Percentiles rank a stretch among this genome's conserved stretches.
phyloP scores from a whole-genome alignment of 176 grass and related monocot species.

The Rhipidocladum racemiflorum region DNA sequence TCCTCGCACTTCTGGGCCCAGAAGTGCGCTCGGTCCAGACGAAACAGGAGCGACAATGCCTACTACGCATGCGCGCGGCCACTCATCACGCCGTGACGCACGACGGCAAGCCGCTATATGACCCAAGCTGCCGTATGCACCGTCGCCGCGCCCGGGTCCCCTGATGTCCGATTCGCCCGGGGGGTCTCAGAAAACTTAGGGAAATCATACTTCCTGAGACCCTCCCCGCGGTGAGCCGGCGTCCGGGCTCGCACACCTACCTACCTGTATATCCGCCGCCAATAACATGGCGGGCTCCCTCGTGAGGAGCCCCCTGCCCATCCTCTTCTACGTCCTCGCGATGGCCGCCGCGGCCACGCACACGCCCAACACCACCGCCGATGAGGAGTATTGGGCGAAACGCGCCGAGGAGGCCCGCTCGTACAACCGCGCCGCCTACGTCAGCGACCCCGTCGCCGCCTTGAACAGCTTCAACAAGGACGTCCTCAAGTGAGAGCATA shows the following conservation, averaged over 20 bases:
- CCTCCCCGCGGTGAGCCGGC: constrained; percentile 15
- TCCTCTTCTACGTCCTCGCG: constrained; percentile 31
- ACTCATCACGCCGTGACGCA: not conserved
- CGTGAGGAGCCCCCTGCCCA: not conserved
- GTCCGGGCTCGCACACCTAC: too few species aligned
- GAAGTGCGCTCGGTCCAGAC: not conserved
- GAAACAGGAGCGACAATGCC: not conserved
- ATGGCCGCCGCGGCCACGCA: not conserved
- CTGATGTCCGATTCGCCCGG: not conserved
- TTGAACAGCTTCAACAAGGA: constrained; percentile 45
- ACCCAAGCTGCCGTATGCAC: not conserved
- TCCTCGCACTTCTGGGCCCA: too few species aligned
- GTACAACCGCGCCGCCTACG: constrained; percentile 33
- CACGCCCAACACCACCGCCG: constrained; percentile 5
- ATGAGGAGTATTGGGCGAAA: constrained; percentile 57
- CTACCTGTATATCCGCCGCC: not conserved
- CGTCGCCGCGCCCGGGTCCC: not conserved
- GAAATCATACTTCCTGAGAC: not conserved
- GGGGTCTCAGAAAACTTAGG: constrained; percentile 17
- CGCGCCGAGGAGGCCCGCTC: constrained; percentile 26
- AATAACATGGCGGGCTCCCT: constrained; percentile 30
- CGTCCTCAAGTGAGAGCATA: constrained; percentile 5
- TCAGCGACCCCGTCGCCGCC: constrained; percentile 34
- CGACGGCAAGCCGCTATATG: not conserved
- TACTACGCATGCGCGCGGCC: not conserved